Conservation (phyloP, 192 early-diverging fungal species). For the Coemansia sp. region DNA sequence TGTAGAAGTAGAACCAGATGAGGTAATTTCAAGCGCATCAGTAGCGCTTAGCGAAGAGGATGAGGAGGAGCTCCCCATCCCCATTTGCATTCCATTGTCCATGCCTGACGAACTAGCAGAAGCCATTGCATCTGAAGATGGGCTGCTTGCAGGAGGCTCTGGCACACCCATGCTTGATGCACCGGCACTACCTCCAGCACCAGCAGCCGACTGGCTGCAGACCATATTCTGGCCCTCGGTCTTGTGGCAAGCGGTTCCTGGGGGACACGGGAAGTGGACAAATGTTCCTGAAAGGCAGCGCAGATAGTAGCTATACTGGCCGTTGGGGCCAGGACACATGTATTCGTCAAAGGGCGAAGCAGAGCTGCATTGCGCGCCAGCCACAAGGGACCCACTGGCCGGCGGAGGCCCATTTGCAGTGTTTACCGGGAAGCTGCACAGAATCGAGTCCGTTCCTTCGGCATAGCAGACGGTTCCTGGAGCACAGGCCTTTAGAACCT, state of each 20-base stretch:
- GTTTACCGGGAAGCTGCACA: constrained; percentile 40
- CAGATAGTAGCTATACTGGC: constrained; percentile 37
- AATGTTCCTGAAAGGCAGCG: constrained; percentile 47
- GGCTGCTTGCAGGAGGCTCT: background rate
- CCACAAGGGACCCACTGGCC: constrained; percentile 14
- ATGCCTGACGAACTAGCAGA: background rate
- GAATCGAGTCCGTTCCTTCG: constrained; percentile 34
- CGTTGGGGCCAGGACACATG: constrained; percentile 44
- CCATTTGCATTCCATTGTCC: background rate
- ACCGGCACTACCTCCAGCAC: background rate
- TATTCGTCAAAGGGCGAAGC: constrained; percentile 45
- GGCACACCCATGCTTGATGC: background rate
- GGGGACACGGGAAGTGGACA: constrained; percentile 42
- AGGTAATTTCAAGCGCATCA: background rate
- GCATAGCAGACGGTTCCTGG: constrained; percentile 51
- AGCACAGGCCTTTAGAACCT: constrained; percentile 40
- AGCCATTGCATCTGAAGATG: background rate
- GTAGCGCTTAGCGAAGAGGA: background rate
- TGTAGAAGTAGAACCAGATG: constrained; percentile 3
- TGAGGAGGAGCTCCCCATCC: background rate
- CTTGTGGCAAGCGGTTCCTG: constrained; percentile 48
- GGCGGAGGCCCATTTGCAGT: constrained; percentile 25
- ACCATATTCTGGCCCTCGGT: constrained; percentile 44
- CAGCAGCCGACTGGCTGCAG: constrained; percentile 25
- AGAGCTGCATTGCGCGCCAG: constrained; percentile 36